phyloP scores from a whole-genome alignment of 495 filamentous ascomycete species.

The Cryomyces antarcticus region DNA sequence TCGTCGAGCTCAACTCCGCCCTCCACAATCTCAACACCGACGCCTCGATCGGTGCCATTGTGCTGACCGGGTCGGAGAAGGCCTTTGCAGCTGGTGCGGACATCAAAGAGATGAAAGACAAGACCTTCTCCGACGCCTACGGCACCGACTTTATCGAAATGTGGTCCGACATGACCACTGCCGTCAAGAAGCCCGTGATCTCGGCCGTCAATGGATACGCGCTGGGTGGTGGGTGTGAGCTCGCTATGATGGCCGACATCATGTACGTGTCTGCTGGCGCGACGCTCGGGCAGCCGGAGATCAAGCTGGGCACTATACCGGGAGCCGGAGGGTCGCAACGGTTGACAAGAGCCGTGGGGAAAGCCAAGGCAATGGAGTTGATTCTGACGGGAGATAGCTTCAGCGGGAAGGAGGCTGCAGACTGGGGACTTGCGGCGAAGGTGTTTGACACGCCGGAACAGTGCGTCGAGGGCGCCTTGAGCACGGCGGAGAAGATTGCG shows the following conservation, averaged over 20 bases:
- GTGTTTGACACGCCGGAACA: conserved; percentile 66
- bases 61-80: conserved; percentile 71
- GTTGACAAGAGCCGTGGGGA: conserved; percentile 72
- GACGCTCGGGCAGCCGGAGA: conserved; percentile 89
- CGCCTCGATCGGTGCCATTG: conserved; percentile 47
- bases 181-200: conserved; percentile 78
- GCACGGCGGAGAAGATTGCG: conserved; percentile 78
- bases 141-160: conserved; percentile 74
- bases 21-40: conserved; percentile 52
- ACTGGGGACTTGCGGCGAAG: conserved; percentile 78
- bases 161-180: conserved; percentile 67
- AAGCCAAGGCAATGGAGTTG: conserved; percentile 81
- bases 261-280: conserved; percentile 69
- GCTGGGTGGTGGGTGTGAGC: conserved; percentile 85
- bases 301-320: conserved; percentile 81
- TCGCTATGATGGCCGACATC: conserved; percentile 95
- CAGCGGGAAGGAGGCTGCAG: conserved; percentile 55
- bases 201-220: conserved; percentile 88
- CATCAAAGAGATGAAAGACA: conserved; percentile 93
- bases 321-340: conserved; percentile 84
- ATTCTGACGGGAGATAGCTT: conserved; percentile 77
- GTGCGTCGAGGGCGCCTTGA: conserved; percentile 54
- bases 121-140: conserved; percentile 74
- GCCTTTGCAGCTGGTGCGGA: conserved; percentile 92
- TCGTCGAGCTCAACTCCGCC: conserved; percentile 71